Percentiles rank a stretch among this genome's conserved stretches.
These are phyloP conservation scores for Calocybe gangraenosa DNA, from an alignment of 768 basidiomycete species.

Conservation along the genomic window DNA sequence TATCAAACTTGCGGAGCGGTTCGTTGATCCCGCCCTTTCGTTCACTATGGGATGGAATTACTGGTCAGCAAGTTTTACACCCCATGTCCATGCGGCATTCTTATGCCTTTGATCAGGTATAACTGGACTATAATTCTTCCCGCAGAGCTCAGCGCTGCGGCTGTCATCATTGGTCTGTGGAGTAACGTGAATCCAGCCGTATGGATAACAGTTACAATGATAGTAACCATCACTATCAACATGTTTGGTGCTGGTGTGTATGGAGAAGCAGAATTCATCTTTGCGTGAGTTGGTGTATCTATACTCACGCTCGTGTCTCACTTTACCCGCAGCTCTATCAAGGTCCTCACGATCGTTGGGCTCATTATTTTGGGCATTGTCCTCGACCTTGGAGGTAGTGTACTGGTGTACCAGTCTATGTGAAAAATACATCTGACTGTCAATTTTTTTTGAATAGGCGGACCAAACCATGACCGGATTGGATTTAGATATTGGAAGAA, in stretches of 20 bases:
- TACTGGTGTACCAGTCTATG: neutral
- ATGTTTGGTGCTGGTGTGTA: conserved; percentile 74
- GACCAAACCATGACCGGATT: conserved; percentile 71
- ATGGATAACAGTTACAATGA: conserved; percentile 76
- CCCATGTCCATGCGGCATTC: no score
- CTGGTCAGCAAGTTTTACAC: conserved; percentile 24
- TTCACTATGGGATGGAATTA: conserved; percentile 54
- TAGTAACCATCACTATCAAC: conserved; percentile 76
- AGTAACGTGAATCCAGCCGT: conserved; percentile 57
- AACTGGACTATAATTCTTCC: conserved; percentile 67
- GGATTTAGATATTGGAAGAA: conserved; percentile 82
- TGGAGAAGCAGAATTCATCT: conserved; percentile 83
- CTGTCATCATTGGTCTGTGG: conserved; percentile 79
- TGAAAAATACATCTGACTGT: neutral
- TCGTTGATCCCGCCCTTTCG: conserved; percentile 73
- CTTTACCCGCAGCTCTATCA: conserved; percentile 56
- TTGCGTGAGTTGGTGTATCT: conserved; percentile 57
- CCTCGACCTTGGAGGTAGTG: conserved; percentile 71
- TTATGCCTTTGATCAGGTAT: conserved; percentile 28
- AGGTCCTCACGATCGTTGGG: conserved; percentile 81
- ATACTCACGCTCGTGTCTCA: conserved; percentile 5
- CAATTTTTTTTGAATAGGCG: conserved; percentile 56
- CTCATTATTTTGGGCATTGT: conserved; percentile 68
- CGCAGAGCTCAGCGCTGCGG: conserved; percentile 70
- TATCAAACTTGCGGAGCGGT: conserved; percentile 78